Evolutionary conservation across 2,329 filamentous ascomycete species (phyloP).

Genomic region (Penicillium sp.): DNA sequence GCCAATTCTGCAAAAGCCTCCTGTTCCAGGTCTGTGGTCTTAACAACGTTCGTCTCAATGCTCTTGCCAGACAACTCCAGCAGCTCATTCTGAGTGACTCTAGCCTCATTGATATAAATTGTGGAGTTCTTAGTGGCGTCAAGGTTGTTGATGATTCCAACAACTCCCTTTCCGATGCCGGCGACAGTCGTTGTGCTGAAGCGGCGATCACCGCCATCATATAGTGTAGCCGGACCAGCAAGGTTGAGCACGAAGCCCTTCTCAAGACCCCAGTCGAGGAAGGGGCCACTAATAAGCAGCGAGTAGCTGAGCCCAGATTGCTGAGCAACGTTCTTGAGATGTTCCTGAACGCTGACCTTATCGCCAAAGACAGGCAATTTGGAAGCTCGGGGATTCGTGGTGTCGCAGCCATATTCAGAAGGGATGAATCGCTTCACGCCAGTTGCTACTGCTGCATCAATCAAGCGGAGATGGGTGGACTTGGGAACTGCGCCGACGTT

Average conservation of each 20-base stretch:
- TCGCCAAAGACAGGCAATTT: constrained; percentile 33
- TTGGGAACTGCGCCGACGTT: constrained; percentile 7
- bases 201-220: constrained; percentile 51
- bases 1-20: constrained; percentile 33
- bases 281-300: constrained; percentile 31
- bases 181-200: constrained; percentile 53
- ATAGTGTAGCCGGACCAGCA: constrained; percentile 41
- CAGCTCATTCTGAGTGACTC: constrained; percentile 48
- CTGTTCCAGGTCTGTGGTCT: constrained; percentile 30
- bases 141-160: constrained; percentile 50
- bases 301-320: constrained; percentile 35
- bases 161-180: constrained; percentile 51
- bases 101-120: constrained; percentile 49
- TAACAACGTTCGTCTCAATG: constrained; percentile 27
- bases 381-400: constrained; percentile 23
- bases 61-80: constrained; percentile 29
- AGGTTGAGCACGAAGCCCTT: constrained; percentile 48
- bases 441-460: constrained; percentile 34
- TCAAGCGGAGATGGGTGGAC: constrained; percentile 20
- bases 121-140: constrained; percentile 56
- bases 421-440: constrained; percentile 36
- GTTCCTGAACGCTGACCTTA: constrained; percentile 33
- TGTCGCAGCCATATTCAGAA: constrained; percentile 39
- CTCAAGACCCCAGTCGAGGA: constrained; percentile 37
- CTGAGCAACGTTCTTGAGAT: constrained; percentile 25